Conservation (phyloP, 495 filamentous ascomycete genomes). For the Lasiosphaeris hirsuta region DNA sequence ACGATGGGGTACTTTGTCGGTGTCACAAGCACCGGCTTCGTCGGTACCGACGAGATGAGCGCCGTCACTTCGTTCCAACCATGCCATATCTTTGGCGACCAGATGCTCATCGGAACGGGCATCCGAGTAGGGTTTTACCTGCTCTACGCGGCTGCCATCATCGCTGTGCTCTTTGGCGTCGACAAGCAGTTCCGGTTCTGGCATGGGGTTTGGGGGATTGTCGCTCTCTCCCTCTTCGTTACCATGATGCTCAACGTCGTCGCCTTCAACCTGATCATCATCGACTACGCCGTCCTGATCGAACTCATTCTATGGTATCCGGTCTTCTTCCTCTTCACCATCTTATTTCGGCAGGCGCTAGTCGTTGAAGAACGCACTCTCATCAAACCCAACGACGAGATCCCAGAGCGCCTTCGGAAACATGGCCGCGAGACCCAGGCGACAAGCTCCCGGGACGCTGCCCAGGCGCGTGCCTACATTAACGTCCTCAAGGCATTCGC, state of each 20-base stretch:
- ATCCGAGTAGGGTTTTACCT: slow-evolving; percentile 33
- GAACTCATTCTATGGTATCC: slow-evolving; percentile 33
- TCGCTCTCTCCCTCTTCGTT: slow-evolving; percentile 27
- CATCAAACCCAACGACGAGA: slow-evolving; percentile 19
- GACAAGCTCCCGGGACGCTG: no score
- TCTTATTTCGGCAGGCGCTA: slow-evolving; percentile 26
- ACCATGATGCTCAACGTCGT: slow-evolving; percentile 29
- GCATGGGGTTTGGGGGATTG: slow-evolving; percentile 30
- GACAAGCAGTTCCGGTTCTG: slow-evolving; percentile 34
- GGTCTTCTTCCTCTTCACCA: slow-evolving; percentile 30
- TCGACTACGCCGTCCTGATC: slow-evolving; percentile 32
- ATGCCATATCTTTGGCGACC: slow-evolving; percentile 34
- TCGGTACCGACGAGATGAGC: slow-evolving; percentile 28
- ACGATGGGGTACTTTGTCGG: slow-evolving; percentile 29
- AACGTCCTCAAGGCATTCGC: slow-evolving; percentile 29
- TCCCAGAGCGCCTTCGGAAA: slow-evolving; percentile 20
- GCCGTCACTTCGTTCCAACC: slow-evolving; percentile 30
- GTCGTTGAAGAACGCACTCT: slow-evolving; percentile 15
- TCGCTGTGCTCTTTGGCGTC: slow-evolving; percentile 28
- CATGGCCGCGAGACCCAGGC: no score
- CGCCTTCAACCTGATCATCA: slow-evolving; percentile 27
- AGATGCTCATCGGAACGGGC: slow-evolving; percentile 32
- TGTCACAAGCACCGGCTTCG: slow-evolving; percentile 28
- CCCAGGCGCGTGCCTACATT: slow-evolving; percentile 23
- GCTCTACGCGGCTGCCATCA: slow-evolving; percentile 27